Conservation (phyloP, 768 basidiomycete genomes). For the Tubosaeta brunneosetosa region DNA sequence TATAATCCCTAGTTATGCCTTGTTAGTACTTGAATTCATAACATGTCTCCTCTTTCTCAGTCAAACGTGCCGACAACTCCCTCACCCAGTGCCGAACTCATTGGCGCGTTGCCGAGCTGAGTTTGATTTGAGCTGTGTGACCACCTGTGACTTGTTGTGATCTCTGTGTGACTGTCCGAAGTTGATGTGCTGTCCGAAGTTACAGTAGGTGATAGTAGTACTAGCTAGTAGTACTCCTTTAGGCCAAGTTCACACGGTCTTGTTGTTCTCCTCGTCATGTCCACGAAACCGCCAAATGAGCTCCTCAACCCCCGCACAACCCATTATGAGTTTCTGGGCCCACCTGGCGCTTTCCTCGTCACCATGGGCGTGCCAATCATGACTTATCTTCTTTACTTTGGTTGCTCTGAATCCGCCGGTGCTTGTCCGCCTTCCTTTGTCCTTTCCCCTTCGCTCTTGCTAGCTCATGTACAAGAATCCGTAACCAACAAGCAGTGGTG, state of each 20-base stretch:
- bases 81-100: too few species aligned
- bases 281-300: slow-evolving; percentile 18
- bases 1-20: too few species aligned
- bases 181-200: too few species aligned
- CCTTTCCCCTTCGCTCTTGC: slow-evolving; percentile 31
- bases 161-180: too few species aligned
- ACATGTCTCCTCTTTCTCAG: too few species aligned
- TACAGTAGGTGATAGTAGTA: too few species aligned
- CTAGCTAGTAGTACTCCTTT: background rate
- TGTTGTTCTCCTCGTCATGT: slow-evolving; percentile 11
- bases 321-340: slow-evolving; percentile 78
- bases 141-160: too few species aligned
- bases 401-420: slow-evolving; percentile 65
- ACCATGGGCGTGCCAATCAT: slow-evolving; percentile 65
- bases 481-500: slow-evolving; percentile 57
- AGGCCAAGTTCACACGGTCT: background rate
- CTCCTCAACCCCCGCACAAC: slow-evolving; percentile 68
- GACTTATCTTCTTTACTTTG: slow-evolving; percentile 73
- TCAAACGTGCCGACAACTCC: too few species aligned
- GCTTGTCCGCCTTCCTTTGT: slow-evolving; percentile 59
- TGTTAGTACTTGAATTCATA: too few species aligned
- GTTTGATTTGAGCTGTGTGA: too few species aligned
- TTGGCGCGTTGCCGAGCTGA: too few species aligned
- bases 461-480: slow-evolving; percentile 40
- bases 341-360: slow-evolving; percentile 69